Evolutionary conservation across 305 asterid genomes (phyloP), one percentile per base, ranked within the genome.

Genomic region (Withania somnifera): DNA sequence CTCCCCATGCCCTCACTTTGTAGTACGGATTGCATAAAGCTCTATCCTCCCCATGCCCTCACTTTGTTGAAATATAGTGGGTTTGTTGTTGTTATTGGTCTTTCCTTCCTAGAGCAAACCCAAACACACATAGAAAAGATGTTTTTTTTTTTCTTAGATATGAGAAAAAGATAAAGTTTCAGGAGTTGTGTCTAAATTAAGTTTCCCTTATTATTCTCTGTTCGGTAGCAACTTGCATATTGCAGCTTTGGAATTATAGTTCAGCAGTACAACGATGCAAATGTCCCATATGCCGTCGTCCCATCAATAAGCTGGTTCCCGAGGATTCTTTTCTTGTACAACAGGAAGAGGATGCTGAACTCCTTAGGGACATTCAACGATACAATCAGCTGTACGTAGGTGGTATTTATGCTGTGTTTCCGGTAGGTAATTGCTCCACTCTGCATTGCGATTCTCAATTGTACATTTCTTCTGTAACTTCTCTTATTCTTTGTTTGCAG

Each of bases 251-350:
- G 40, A 36, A 36, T 36, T 36, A 36, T 36, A 36, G 40, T 4
- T 36, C 40, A 36, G 6, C 92, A 2, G 36, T 90, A 64, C 78
- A 83, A 52, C 88, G 89, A 4, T 92, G 95, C 85, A 90, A 89
- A 83, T 91, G 94, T 50, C 97, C 95, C 9, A 64, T 90, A 64
- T 91, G 95, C 64, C 84, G 86, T 79, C 68, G 89, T 67, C 78
- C 15, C 36, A 90, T 92, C 52, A 84, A 83, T 53, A 87, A 86
- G 86, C 85, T 90, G 61, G 84, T 86, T 47, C 89, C 91, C 0
- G 89, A 86, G 80, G 82, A 58, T 24, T 79, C 90, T 2, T 83
- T 51, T 10, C 54, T n/a, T 50, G 30, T 60, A 9, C 82, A 54
- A 15, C 78, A 85, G 15, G 84, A 82, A 14, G 89, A 86, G 66